A percentile compares a stretch with the other conserved stretches of the same genome.
Evolutionary conservation across 495 filamentous ascomycete genomes (phyloP).

Genomic region (Physcia stellaris): DNA sequence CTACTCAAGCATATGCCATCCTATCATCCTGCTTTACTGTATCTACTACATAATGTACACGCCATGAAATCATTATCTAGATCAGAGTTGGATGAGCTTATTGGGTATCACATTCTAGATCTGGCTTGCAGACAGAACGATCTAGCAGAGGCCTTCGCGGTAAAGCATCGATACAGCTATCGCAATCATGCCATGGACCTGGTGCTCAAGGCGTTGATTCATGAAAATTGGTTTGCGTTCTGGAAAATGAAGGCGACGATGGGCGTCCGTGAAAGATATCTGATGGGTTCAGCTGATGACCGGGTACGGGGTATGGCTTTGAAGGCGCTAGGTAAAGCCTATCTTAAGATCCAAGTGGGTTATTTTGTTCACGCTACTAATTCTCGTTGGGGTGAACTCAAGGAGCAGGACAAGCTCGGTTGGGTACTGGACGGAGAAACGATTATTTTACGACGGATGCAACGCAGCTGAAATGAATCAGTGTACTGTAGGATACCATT

Average conservation of each 20-base stretch:
- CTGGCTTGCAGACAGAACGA: conserved; percentile 74
- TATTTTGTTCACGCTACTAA: conserved; percentile 46
- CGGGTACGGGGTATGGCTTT: conserved; percentile 57
- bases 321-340: conserved; percentile 71
- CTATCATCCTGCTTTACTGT: conserved; percentile 74
- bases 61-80: conserved; percentile 44
- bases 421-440: conserved; percentile 63
- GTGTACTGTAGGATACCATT: too few relatives aligned
- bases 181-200: conserved; percentile 48
- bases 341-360: conserved; percentile 52
- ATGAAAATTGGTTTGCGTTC: conserved; percentile 73
- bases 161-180: conserved; percentile 39
- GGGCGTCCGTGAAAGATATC: conserved; percentile 56
- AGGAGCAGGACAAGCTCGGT: conserved; percentile 49
- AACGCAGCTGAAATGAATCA: conserved; percentile 22
- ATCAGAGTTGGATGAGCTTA: conserved; percentile 61
- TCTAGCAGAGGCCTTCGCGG: conserved; percentile 54
- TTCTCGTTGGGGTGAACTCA: conserved; percentile 53
- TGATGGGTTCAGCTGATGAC: conserved; percentile 71
- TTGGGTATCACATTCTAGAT: conserved; percentile 73
- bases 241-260: conserved; percentile 55
- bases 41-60: conserved; percentile 64
- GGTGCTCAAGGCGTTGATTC: conserved; percentile 55
- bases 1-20: conserved; percentile 67
- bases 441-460: conserved; percentile 55